Evolutionary conservation across 2,329 filamentous ascomycete genomes (phyloP).

Genomic region (Phaeophleospora eucalypticola): DNA sequence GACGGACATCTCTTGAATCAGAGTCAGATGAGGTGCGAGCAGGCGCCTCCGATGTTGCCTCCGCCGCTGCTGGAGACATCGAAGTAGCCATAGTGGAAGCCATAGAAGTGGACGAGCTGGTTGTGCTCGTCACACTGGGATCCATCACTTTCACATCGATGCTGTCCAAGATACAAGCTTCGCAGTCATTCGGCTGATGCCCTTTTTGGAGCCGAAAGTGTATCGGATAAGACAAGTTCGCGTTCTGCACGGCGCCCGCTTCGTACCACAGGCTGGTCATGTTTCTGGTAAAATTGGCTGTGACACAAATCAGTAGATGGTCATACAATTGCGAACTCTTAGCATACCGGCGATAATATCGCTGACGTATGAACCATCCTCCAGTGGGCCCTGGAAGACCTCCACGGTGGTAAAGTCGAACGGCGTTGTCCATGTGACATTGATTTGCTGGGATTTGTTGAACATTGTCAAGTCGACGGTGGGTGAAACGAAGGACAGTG

Average conservation of each 20-base stretch:
- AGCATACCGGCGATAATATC: slow-evolving; percentile 14
- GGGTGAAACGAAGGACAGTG: slow-evolving; percentile 3
- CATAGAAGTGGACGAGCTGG: neutral
- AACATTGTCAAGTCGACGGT: neutral
- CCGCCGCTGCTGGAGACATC: neutral
- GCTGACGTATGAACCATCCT: slow-evolving; percentile 12
- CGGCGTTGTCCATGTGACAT: slow-evolving; percentile 17
- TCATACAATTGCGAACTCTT: neutral
- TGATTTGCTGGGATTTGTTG: slow-evolving; percentile 8
- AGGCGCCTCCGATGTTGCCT: neutral
- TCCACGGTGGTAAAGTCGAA: slow-evolving; percentile 14
- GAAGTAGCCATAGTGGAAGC: neutral
- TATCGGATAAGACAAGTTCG: slow-evolving; percentile 3
- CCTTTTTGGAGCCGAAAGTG: slow-evolving; percentile 19
- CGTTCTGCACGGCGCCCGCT: slow-evolving; percentile 6
- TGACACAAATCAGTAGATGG: slow-evolving; percentile 1
- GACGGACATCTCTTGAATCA: neutral
- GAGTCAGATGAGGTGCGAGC: neutral
- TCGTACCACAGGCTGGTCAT: slow-evolving; percentile 11
- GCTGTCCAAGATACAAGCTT: slow-evolving; percentile 11
- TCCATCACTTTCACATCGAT: slow-evolving; percentile 5
- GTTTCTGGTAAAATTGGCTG: slow-evolving; percentile 10
- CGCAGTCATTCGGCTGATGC: slow-evolving; percentile 15
- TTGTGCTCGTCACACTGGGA: neutral
- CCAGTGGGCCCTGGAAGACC: slow-evolving; percentile 11